Evolutionary conservation across 768 basidiomycete species (phyloP), one percentile per base, ranked within the genome.

Genomic region (Jaapia argillacea): DNA sequence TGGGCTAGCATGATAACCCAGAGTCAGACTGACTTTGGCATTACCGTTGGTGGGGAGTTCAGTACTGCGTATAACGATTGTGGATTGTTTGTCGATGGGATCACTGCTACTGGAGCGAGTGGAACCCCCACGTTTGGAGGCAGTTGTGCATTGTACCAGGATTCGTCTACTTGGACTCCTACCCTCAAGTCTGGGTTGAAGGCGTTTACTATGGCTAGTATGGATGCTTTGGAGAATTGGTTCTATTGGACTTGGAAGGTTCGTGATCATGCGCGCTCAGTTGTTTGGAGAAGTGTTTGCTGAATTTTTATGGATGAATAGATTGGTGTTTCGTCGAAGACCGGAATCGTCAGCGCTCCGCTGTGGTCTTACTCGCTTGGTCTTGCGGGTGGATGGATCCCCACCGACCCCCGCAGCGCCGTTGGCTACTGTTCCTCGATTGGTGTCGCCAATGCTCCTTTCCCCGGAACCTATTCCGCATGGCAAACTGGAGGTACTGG

Each of bases 211-310:
- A 58, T 71, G 52, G 69, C 74, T 16, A 68, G 69, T 45, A 84
- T 84, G 81, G 81, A 84, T 46, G 74, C 79, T 2, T 62, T 80
- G 48, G 68, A 73, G 50, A 70, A 82, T 54, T 81, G 68, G 67
- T 85, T 79, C 63, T 85, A 72, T 69, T 86, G 83, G 84, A 84
- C 80, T 5, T 85, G 83, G 85, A 84, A 81, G 71, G 72, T 73
- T 31, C 10, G 28, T 33, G 10, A 25, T 52, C 47, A n/a, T 22
- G 21, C 33, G 45, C 14, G 12, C 25, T 18, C 10, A 20, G 13
- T n/a, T 7, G 37, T 38, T 38, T 21, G 21, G 37, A 10, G 37
- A 40, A 44, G 21, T n/a, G n/a, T n/a, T n/a, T n/a, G n/a, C n/a
- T n/a, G n/a, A n/a, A n/a, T n/a, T n/a, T n/a, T n/a, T 16, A 33